phyloP scores from a whole-genome alignment of 2,329 filamentous ascomycete species.

The Calonectria montana region DNA sequence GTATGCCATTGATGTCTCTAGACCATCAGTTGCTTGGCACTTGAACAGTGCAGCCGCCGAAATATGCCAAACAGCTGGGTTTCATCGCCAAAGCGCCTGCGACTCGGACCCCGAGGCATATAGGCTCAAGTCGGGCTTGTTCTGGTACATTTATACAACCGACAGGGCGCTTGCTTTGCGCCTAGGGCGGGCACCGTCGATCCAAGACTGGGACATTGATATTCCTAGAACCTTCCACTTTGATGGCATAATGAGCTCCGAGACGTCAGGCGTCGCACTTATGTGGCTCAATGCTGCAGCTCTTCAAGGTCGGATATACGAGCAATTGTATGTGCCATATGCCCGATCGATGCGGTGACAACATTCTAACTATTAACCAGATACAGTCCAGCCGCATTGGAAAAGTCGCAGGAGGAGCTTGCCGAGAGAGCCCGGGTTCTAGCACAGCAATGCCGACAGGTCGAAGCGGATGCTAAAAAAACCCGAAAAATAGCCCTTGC shows the following conservation, averaged over 20 bases:
- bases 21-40: slow-evolving; percentile 73
- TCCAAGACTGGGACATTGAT: slow-evolving; percentile 71
- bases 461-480: slow-evolving; percentile 51
- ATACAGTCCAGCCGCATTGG: slow-evolving; percentile 63
- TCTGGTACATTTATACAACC: slow-evolving; percentile 66
- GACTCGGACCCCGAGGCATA: slow-evolving; percentile 47
- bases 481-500: slow-evolving; percentile 50
- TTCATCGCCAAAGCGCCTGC: slow-evolving; percentile 60
- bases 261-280: slow-evolving; percentile 54
- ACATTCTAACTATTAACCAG: slow-evolving; percentile 38
- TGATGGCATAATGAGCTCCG: slow-evolving; percentile 52
- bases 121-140: slow-evolving; percentile 55
- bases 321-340: slow-evolving; percentile 53
- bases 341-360: neutral
- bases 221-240: slow-evolving; percentile 57
- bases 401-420: slow-evolving; percentile 53
- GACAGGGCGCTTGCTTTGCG: slow-evolving; percentile 70
- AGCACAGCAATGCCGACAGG: slow-evolving; percentile 51
- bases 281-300: slow-evolving; percentile 67
- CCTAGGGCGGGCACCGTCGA: slow-evolving; percentile 67
- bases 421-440: slow-evolving; percentile 52
- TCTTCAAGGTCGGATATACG: slow-evolving; percentile 70
- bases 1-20: slow-evolving; percentile 72
- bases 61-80: slow-evolving; percentile 72
- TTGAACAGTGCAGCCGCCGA: slow-evolving; percentile 68